These are phyloP conservation scores for Coemansia sp. DNA, from an alignment of 192 early-diverging fungal species.

Conservation along the genomic window DNA sequence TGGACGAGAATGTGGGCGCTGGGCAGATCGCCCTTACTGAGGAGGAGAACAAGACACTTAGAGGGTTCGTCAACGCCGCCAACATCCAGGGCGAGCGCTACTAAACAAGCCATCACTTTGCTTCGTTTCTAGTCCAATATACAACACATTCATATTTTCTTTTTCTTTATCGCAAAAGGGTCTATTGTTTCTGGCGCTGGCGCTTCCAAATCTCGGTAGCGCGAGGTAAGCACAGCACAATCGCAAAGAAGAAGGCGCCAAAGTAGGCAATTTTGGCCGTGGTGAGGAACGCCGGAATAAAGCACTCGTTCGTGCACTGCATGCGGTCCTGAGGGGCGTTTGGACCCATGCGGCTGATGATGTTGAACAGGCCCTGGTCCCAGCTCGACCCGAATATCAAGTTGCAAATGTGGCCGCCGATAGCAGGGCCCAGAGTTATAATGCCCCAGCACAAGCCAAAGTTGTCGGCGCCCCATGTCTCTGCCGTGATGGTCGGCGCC, in stretches of 20 bases:
- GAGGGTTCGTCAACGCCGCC: conserved; percentile 26
- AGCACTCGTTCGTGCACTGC: conserved; percentile 42
- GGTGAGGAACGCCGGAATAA: conserved; percentile 44
- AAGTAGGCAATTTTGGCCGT: conserved; percentile 31
- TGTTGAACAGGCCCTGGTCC: conserved; percentile 46
- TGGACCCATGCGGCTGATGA: conserved; percentile 16
- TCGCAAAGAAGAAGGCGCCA: conserved; percentile 35
- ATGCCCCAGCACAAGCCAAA: conserved; percentile 62
- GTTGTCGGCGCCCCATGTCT: conserved; percentile 58
- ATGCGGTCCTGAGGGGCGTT: conserved; percentile 11
- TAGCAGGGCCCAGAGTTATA: conserved; percentile 60
- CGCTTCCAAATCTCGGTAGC: conserved; percentile 12
- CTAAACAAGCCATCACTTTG: not conserved
- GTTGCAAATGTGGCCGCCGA: conserved; percentile 69
- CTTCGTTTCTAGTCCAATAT: too few relatives aligned
- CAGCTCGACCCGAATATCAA: conserved; percentile 64
- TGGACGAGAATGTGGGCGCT: conserved; percentile 43
- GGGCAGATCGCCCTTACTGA: conserved; percentile 32
- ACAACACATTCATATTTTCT: too few relatives aligned
- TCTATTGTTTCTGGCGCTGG: conserved; percentile 1
- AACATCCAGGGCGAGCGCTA: conserved; percentile 35
- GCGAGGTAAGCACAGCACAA: conserved; percentile 34
- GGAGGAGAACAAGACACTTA: conserved; percentile 31
- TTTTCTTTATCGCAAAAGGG: too few relatives aligned
- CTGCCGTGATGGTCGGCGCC: conserved; percentile 51